Base-by-base conservation (phyloP, 768 basidiomycete genomes). In the Boletus sensibilis region DNA sequence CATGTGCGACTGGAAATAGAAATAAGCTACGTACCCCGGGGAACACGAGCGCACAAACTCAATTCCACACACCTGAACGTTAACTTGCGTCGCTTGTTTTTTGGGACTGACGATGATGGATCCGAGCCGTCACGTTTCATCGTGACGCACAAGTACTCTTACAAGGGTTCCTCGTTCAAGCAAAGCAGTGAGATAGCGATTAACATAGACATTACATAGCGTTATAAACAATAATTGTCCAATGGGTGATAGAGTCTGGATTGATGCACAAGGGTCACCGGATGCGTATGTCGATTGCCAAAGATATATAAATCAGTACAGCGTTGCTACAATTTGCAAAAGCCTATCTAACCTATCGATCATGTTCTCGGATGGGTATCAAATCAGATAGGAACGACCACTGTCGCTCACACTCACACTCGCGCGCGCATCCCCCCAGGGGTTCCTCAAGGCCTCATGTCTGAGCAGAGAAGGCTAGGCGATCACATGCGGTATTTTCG, bases 401-500 rank as follows among this genome's bases (percentile, higher is more conserved):
- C 25, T 56, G 20, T 18, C 27, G 12, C 50, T 63, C 50, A 49
- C 33, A 29, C 52, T 50, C 55, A 33, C 39, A 18, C 48, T 34
- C 38, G 43, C n/a, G 18, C 21, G 20, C 4, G 23, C 48, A 43
- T 29, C 38, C 55, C 51, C 27, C 39, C 11, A 31, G 29, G 39
- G 31, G 42, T 39, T 38, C 39, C 50, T 50, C 23, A 37, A 31
- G 16, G 40, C 55, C 55, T 44, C 55, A 37, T 51, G 39, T 40
- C 40, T 25, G 35, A 41, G 44, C 13, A 40, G 48, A 57, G 45
- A 49, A 40, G 39, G 37, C 27, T 12, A 34, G 56, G 14, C 20
- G 14, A 34, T 72, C 66, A 79, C 74, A 84, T 79, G 66, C 87
- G 81, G 64, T 91, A 91, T 67, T 86, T 90, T 73, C 82, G 79